These are phyloP conservation scores for Suillus occidentalis DNA, from an alignment of 768 basidiomycete species.

Conservation along the genomic window DNA sequence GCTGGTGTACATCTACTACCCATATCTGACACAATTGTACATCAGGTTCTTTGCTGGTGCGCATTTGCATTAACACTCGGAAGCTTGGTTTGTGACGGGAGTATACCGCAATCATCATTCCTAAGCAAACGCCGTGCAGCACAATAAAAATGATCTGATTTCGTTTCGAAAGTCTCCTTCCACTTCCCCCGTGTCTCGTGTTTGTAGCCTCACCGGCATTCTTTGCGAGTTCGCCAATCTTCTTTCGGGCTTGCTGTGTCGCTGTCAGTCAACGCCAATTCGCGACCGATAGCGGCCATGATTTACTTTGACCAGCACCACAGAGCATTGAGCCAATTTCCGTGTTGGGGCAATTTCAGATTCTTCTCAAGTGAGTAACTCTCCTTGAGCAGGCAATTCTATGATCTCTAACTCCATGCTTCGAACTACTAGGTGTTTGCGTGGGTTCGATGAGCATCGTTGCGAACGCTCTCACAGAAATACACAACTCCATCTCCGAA, in stretches of 20 bases:
- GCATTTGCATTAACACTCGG: conserved; percentile 17
- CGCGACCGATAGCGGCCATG: conserved; percentile 11
- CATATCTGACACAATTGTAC: conserved; percentile 30
- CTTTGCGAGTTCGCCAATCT: no score
- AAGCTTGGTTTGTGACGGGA: conserved; percentile 5
- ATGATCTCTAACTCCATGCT: neutral
- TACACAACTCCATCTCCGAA: conserved; percentile 12
- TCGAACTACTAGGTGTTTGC: conserved; percentile 7
- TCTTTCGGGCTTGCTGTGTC: no score
- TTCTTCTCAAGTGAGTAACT: conserved; percentile 13
- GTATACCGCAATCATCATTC: conserved; percentile 5
- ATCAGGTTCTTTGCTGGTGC: conserved; percentile 14
- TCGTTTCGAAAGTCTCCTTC: conserved; percentile 31
- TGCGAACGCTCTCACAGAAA: conserved; percentile 16
- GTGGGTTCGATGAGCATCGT: conserved; percentile 18
- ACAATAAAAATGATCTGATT: conserved; percentile 33
- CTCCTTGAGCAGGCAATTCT: conserved; percentile 21
- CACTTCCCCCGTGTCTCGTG: conserved; percentile 28
- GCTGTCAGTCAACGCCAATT: no score
- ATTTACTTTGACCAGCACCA: conserved; percentile 33
- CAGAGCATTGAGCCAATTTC: no score
- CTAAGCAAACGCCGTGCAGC: no score
- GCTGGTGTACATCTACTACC: conserved; percentile 20
- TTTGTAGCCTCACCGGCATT: conserved; percentile 32
- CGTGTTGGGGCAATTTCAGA: conserved; percentile 4